Base-by-base conservation (phyloP, 768 basidiomycete genomes). In the Sporobolomyces roseus region DNA sequence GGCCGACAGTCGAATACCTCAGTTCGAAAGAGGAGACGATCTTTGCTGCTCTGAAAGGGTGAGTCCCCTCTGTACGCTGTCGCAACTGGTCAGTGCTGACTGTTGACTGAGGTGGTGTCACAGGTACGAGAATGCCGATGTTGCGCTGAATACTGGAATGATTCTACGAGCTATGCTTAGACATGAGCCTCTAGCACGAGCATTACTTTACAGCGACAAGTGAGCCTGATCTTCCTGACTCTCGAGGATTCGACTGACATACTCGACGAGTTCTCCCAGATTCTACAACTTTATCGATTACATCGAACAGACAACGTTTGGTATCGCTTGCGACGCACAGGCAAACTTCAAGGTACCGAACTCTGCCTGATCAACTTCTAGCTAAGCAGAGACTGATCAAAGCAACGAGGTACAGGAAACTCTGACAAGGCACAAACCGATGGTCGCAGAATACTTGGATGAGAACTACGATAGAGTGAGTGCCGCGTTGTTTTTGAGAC, bases 81-180 rank as follows among this genome's bases (percentile, higher is more conserved):
- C 29, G 21, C 16, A 9, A 53, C 1, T 21, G 10, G 21, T 10
- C 33, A 33, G 27, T 17, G 12, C n/a, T n/a, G 25, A 21, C 19
- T 52, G 33, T 23, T 16, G 13, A 36, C 30, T 45, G 30, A 52
- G 29, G 7, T 13, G 14, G 32, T 0, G 25, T 25, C 14, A 8
- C 71, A 82, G 93, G 10, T 99, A 99, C 77, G 87, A 88, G 80
- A 93, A 96, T 75, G 91, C 97, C 78, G 94, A 98, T 68, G 83
- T 98, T 62, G 93, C 93, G 13, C 83, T 99, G 66, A 99, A 99
- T 75, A 97, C 94, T 0, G 94, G 96, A 13, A 94, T 96, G 92
- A 89, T 98, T 65, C 82, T 99, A 56, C 90, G 91, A 76, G 96
- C 98, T 81, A 97, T 98, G 90, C 80, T 99, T 73, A 84, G 88